A percentile compares a stretch with the other conserved stretches of the same genome.
phyloP scores from a whole-genome alignment of 1,284 basidiomycete species.

The Erythrobasidium hasegawianum region DNA sequence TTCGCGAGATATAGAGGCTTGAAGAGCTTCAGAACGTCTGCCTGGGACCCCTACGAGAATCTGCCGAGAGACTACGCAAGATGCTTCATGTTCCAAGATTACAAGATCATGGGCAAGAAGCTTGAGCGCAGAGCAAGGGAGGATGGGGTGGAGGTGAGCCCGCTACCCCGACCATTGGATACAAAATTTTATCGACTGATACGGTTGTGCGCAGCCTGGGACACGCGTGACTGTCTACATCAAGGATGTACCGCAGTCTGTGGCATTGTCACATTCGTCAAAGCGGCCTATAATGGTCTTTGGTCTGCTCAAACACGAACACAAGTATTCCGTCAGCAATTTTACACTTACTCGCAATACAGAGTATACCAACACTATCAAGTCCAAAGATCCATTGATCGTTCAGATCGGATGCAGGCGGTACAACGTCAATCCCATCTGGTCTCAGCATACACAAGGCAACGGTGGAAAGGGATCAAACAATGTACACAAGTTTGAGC shows the following conservation, averaged over 20 bases:
- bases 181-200: constrained; percentile 4
- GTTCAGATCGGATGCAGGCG: constrained; percentile 85
- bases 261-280: constrained; percentile 52
- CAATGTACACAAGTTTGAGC: constrained; percentile 96
- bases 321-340: constrained; percentile 90
- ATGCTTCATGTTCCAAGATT: constrained; percentile 97
- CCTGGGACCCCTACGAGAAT: constrained; percentile 97
- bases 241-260: constrained; percentile 61
- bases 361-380: constrained; percentile 81
- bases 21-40: constrained; percentile 86
- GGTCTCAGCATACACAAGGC: constrained; percentile 77
- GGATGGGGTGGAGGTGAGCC: constrained; percentile 65
- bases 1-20: constrained; percentile 92
- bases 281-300: constrained; percentile 67
- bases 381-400: constrained; percentile 89
- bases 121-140: constrained; percentile 63
- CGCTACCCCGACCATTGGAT: not conserved
- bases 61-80: constrained; percentile 88
- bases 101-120: constrained; percentile 73
- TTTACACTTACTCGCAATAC: constrained; percentile 94
- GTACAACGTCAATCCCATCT: constrained; percentile 77
- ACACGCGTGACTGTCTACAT: constrained; percentile 69
- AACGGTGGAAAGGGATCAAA: constrained; percentile 86
- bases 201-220: constrained; percentile 59
- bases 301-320: constrained; percentile 86